phyloP scores from a whole-genome alignment of 2,329 filamentous ascomycete species.

The Aspergillus piperis region DNA sequence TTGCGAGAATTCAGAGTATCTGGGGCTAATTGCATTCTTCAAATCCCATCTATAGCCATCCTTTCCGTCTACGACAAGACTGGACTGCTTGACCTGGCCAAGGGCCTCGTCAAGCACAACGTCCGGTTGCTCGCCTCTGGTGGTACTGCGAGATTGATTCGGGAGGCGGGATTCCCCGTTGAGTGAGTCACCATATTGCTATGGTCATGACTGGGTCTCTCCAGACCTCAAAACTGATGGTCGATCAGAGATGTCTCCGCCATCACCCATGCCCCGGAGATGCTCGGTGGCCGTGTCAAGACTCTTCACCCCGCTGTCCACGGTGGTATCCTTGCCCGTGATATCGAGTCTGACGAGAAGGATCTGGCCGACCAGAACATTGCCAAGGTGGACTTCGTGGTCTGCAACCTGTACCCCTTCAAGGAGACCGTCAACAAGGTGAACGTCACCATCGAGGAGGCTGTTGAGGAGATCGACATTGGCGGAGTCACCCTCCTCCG shows the following conservation, averaged over 20 bases:
- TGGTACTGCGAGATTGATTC: slow-evolving; percentile 93
- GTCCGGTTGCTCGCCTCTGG: slow-evolving; percentile 92
- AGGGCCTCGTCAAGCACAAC: slow-evolving; percentile 84
- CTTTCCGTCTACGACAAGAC: slow-evolving; percentile 99
- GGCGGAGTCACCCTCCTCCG: slow-evolving; percentile 95
- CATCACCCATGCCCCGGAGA: slow-evolving; percentile 95
- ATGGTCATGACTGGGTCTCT: slow-evolving; percentile 5
- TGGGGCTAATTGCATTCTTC: slow-evolving; percentile 12
- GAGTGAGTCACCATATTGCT: slow-evolving; percentile 63
- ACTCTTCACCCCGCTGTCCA: slow-evolving; percentile 94
- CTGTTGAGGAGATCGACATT: slow-evolving; percentile 98
- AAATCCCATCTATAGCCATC: slow-evolving; percentile 63
- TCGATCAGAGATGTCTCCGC: slow-evolving; percentile 81
- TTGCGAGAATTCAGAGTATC: slow-evolving; percentile 6
- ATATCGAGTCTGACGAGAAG: slow-evolving; percentile 94
- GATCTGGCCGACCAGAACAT: slow-evolving; percentile 95
- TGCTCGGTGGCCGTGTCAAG: slow-evolving; percentile 91
- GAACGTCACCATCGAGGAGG: slow-evolving; percentile 94
- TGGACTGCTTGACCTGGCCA: slow-evolving; percentile 86
- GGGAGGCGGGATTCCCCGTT: slow-evolving; percentile 91
- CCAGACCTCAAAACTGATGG: slow-evolving; percentile 12
- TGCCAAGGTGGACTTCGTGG: slow-evolving; percentile 89
- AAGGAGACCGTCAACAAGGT: slow-evolving; percentile 97
- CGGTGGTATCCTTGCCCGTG: slow-evolving; percentile 80
- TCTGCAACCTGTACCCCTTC: slow-evolving; percentile 99